Evolutionary conservation across 345 rosid genomes (phyloP), one percentile per base, ranked within the genome.

Genomic region (Adansonia digitata): DNA sequence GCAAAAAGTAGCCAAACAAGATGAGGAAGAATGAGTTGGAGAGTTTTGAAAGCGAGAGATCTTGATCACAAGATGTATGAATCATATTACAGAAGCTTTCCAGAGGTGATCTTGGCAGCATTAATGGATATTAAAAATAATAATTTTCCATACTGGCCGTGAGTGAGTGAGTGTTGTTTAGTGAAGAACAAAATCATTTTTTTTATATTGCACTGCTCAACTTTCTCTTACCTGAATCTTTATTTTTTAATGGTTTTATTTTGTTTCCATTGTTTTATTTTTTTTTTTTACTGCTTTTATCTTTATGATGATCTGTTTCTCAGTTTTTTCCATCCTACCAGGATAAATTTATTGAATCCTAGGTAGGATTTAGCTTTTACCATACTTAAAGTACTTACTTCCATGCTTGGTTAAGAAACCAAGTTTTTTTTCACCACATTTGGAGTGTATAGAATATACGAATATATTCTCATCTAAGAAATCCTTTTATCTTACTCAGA

Each of bases 351-450:
- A 71, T 60, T 75, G 85, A 84, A 86, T 74, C 78, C 82, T 72
- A 82, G 73, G 83, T 74, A 74, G 81, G 83, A 69, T 63, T 78
- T 81, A 72, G 55, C 67, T 81, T 80, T 45, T 57, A 74, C 8
- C 48, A 22, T 13, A 31, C 64, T 67, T 78, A 64, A 68, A 77
- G 55, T 71, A 78, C 80, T 46, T 14, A 13, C 77, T 68, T 66
- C 87, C 80, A 66, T 78, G 83, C 85, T 80, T 77, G 85, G 85
- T 81, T 63, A 27, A 57, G 71, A 83, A 78, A 60, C 72, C 59
- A 48, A 12, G 12, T 0, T n/a, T 74, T 51, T 3, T 77, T 80
- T 75, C 84, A 82, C 81, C 80, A 76, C 84, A 86, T 83, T 75
- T 78, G 66, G 66, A n/a, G n/a, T 7, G 45, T 69, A 7, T 68